Evolutionary conservation across 2,329 filamentous ascomycete genomes (phyloP).

Genomic region (Rhynchosporium agropyri): DNA sequence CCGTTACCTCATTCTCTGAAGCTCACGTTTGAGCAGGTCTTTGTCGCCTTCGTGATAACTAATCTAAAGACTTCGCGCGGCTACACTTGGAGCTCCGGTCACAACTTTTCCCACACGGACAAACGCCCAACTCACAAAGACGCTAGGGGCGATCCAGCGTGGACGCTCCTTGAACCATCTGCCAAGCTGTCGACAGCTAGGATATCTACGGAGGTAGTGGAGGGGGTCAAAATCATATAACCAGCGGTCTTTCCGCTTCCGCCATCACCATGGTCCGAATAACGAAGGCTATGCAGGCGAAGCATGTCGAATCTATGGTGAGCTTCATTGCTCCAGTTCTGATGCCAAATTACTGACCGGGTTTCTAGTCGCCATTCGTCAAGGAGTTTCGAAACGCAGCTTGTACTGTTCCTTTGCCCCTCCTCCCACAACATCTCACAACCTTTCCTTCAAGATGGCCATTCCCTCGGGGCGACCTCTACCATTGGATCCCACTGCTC

Average conservation of each 20-base stretch:
- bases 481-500: slow-evolving; percentile 95
- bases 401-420: slow-evolving; percentile 69
- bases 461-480: slow-evolving; percentile 91
- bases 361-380: slow-evolving; percentile 78
- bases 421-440: slow-evolving; percentile 75
- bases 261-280: slow-evolving; percentile 68
- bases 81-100: slow-evolving; percentile 22
- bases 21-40: slow-evolving; percentile 23
- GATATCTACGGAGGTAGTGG: slow-evolving; percentile 48
- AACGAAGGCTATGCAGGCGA: slow-evolving; percentile 66
- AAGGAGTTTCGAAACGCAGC: slow-evolving; percentile 76
- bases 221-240: slow-evolving; percentile 50
- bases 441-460: slow-evolving; percentile 90
- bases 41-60: slow-evolving; percentile 16
- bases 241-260: slow-evolving; percentile 61
- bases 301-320: slow-evolving; percentile 70
- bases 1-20: background rate
- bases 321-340: slow-evolving; percentile 36
- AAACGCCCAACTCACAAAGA: slow-evolving; percentile 21
- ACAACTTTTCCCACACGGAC: slow-evolving; percentile 20
- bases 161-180: slow-evolving; percentile 42
- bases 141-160: slow-evolving; percentile 41
- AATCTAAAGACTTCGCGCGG: slow-evolving; percentile 27
- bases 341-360: slow-evolving; percentile 24
- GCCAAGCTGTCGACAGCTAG: slow-evolving; percentile 39